Evolutionary conservation across 2,329 filamentous ascomycete genomes (phyloP).

Genomic region (Colletotrichum destructivum): DNA sequence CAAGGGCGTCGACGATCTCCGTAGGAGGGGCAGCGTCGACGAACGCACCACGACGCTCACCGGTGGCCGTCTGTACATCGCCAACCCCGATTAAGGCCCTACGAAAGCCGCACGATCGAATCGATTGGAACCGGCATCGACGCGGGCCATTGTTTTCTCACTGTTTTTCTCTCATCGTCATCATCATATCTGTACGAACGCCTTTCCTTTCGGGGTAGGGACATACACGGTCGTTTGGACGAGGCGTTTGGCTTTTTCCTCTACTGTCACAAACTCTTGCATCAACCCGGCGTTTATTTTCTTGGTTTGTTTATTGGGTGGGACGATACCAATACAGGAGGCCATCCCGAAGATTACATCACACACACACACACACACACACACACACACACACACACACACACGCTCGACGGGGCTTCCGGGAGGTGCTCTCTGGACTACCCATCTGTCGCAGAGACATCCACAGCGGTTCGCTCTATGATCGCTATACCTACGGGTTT

Average conservation of each 20-base stretch:
- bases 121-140: neutral
- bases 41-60: conserved; percentile 82
- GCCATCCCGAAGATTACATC: conserved; percentile 21
- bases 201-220: neutral
- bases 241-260: conserved; percentile 7
- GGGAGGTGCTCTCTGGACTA: neutral
- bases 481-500: conserved; percentile 32
- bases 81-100: conserved; percentile 79
- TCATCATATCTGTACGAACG: conserved; percentile 30
- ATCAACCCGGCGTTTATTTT: conserved; percentile 32
- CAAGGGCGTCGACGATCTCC: conserved; percentile 79
- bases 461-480: conserved; percentile 18
- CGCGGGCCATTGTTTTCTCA: conserved; percentile 1
- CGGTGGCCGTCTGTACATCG: conserved; percentile 83
- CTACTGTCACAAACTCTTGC: conserved; percentile 29
- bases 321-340: conserved; percentile 41
- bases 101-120: neutral
- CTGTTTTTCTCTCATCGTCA: neutral
- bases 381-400: too few species aligned
- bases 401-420: neutral
- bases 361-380: neutral
- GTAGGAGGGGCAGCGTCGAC: conserved; percentile 85
- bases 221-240: conserved; percentile 28
- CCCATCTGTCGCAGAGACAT: neutral
- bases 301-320: conserved; percentile 6